A percentile compares a stretch with the other conserved stretches of the same genome.
Conservation (phyloP, 2,329 filamentous ascomycete genomes). For the Botrytis byssoidea region DNA sequence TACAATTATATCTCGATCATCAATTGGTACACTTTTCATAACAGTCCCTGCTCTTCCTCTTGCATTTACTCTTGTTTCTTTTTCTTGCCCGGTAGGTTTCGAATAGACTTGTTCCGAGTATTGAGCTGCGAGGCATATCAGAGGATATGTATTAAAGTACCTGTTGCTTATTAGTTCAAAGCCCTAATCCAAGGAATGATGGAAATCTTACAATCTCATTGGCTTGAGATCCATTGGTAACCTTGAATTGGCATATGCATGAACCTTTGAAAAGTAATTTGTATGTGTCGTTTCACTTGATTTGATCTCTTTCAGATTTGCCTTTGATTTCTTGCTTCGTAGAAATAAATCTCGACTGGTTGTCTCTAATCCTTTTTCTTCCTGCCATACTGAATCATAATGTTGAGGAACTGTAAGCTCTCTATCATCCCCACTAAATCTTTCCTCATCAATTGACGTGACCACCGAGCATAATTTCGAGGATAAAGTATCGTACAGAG, state of each 20-base stretch:
- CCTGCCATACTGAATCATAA: slow-evolving; percentile 26
- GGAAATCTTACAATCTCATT: slow-evolving; percentile 55
- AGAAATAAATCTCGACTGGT: slow-evolving; percentile 25
- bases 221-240: slow-evolving; percentile 66
- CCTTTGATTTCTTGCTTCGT: slow-evolving; percentile 38
- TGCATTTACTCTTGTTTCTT: slow-evolving; percentile 66
- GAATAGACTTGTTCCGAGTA: slow-evolving; percentile 76
- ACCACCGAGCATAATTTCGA: slow-evolving; percentile 65
- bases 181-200: background rate
- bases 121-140: slow-evolving; percentile 75
- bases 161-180: slow-evolving; percentile 40
- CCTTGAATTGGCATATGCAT: slow-evolving; percentile 74
- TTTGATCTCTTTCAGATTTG: slow-evolving; percentile 39
- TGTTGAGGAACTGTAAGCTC: slow-evolving; percentile 44
- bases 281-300: slow-evolving; percentile 46
- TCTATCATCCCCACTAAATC: slow-evolving; percentile 51
- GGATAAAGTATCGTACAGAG: slow-evolving; percentile 58
- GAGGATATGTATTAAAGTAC: slow-evolving; percentile 71
- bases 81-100: slow-evolving; percentile 59
- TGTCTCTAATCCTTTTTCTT: slow-evolving; percentile 28
- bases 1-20: slow-evolving; percentile 74
- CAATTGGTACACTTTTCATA: slow-evolving; percentile 76
- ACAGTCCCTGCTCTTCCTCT: slow-evolving; percentile 73
- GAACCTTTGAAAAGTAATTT: slow-evolving; percentile 72
- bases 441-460: slow-evolving; percentile 68